A percentile compares a stretch with the other conserved stretches of the same genome.
phyloP scores from a whole-genome alignment of 345 rosid genomes.

The Gossypium herbaceum region DNA sequence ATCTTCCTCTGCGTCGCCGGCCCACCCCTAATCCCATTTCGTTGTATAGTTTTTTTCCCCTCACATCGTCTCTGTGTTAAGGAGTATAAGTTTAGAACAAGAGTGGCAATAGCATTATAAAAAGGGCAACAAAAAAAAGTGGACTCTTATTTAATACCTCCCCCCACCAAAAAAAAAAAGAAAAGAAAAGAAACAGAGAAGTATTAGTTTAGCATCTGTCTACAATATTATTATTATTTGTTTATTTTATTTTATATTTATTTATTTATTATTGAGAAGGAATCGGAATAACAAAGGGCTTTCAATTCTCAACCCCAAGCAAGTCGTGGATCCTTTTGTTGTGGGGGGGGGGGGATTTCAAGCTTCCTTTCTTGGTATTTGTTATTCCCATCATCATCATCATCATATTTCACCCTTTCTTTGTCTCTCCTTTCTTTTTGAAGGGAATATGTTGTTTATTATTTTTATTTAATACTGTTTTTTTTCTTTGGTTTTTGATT shows the following conservation, averaged over 20 bases:
- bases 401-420: not conserved
- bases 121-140: not conserved
- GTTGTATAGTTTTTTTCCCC: not conserved
- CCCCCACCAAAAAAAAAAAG: not conserved
- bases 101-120: not conserved
- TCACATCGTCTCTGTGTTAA: not conserved
- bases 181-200: conserved; percentile 22
- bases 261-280: not conserved
- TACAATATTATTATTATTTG: not conserved
- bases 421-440: not conserved
- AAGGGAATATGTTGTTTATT: not conserved
- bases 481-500: not conserved
- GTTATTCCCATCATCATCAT: conserved; percentile 8
- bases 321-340: conserved; percentile 13
- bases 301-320: conserved; percentile 3
- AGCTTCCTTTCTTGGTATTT: conserved; percentile 13
- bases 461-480: not conserved
- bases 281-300: not conserved
- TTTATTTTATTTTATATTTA: not conserved
- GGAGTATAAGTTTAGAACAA: conserved; percentile 20
- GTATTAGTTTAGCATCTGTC: not conserved
- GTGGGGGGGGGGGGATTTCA: conserved; percentile 3
- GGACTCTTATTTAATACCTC: not conserved
- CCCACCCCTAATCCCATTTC: not conserved
- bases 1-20: not conserved